Base-by-base conservation (phyloP, 805 yeast genomes). In the Hanseniaspora lachancei region DNA sequence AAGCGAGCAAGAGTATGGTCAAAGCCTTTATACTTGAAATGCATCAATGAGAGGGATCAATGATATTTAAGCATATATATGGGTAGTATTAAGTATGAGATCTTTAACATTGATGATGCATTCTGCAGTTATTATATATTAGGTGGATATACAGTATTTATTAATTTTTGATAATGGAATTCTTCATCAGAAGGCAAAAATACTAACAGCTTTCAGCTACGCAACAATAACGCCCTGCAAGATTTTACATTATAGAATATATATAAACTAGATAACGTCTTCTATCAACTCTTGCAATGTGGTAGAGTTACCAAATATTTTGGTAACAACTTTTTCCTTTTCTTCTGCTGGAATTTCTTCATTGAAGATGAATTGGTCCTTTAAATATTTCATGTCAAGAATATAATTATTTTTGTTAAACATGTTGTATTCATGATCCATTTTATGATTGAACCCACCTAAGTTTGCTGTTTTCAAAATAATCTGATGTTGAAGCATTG, bases 401-500 rank as follows among this genome's bases (percentile, higher is more conserved):
- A 48, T 48, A 23, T 32, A 48, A 27, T 48, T 48, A 20, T 55
- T 55, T 24, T 48, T 55, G 32, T 48, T 49, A 20, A 53, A 53
- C 58, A 24, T 78, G 66, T 42, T 86, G 69, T 53, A 53, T 18
- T 53, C 56, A 40, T 53, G 56, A 61, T 83, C 83, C 74, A 79
- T 71, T 59, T 77, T 75, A 2, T 96, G 95, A 65, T 91, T 93
- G 60, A 93, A 70, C 0, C 97, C 96, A 51, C 85, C 82, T 57
- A 72, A 68, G 59, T 84, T 89, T 40, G 73, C 74, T 57, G 84
- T 86, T 61, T 85, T 85, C 56, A 89, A 96, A 39, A 77, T 76
- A 51, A 93, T 70, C 62, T 89, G 96, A 67, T 89, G 95, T 65
- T 89, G 97, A 21, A 91, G 72, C 38, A 88, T 82, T 63, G 85